Evolutionary conservation across 1,284 basidiomycete genomes (phyloP), one percentile per base, ranked within the genome.

Genomic region (Boletus sp.): DNA sequence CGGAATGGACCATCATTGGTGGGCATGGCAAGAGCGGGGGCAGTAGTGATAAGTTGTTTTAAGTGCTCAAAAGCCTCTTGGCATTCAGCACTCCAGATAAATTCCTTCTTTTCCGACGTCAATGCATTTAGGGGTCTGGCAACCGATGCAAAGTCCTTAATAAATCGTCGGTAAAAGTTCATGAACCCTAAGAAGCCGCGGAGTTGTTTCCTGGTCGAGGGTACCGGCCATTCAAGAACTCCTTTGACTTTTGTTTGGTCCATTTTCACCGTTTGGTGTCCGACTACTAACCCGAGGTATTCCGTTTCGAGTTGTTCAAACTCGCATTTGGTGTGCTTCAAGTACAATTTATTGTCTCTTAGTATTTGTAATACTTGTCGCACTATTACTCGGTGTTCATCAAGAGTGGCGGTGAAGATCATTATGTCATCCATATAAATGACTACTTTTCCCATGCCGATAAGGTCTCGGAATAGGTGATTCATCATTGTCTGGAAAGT

Each of bases 401-500:
- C 2, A 0, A 56, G 6, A 0, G 25, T 40, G 9, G 1, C 6
- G 0, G 27, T 28, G 5, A 16, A 55, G 17, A 55, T 55, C 33
- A 55, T 33, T 13, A 59, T 55, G 7, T 59, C 17, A 7, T 60
- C 52, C 16, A 52, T 38, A 13, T 40, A 52, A 2, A 52, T 7
- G 1, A 40, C 1, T 0, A 60, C 50, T 2, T 31, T 16, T 4
- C 54, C 54, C 6, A 31, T 0, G 9, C 38, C 23, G 0, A 62
- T 51, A 0, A 56, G 1, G 0, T 61, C 21, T 0, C 6, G 1
- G 25, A 62, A 57, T 1, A 60, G 0, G 0, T n/a, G 0, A 6
- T 62, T 61, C 50, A 62, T 60, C n/a, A 60, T 55, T 0, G n/a
- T 62, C 4, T 62, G 61, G 3, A 62, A 62, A 0, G 31, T 62